These are phyloP conservation scores for Colletotrichum tropicicola DNA, from an alignment of 2,329 filamentous ascomycete genomes.

Conservation along the genomic window DNA sequence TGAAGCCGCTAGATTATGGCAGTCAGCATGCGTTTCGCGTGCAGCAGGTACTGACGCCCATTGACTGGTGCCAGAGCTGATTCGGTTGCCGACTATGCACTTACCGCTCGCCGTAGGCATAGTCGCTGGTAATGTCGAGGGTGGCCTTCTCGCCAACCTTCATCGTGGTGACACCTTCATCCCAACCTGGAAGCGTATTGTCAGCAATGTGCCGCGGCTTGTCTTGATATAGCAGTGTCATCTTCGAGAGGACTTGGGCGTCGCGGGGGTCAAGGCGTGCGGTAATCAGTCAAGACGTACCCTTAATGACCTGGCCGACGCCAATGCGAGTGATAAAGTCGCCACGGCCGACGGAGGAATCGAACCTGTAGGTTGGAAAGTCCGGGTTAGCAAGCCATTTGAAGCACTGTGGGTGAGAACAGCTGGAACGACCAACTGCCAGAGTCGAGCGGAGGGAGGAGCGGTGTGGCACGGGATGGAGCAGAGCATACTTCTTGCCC, in stretches of 20 bases:
- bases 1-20: constrained; percentile 70
- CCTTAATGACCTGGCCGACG: constrained; percentile 84
- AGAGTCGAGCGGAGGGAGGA: too few relatives aligned
- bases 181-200: too few relatives aligned
- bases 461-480: too few relatives aligned
- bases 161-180: constrained; percentile 87
- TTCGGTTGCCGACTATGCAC: constrained; percentile 33
- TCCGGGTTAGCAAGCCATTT: constrained; percentile 27
- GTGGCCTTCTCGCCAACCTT: constrained; percentile 89
- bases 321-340: constrained; percentile 85
- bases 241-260: too few relatives aligned
- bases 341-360: constrained; percentile 81
- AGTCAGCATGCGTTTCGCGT: neutral
- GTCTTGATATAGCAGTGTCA: too few relatives aligned
- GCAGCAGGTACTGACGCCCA: too few relatives aligned
- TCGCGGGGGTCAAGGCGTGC: too few relatives aligned
- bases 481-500: constrained; percentile 71
- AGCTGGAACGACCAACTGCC: too few relatives aligned
- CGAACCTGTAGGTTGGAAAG: constrained; percentile 73
- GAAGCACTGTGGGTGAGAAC: neutral
- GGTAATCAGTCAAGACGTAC: too few relatives aligned
- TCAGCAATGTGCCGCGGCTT: too few relatives aligned
- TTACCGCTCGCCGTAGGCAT: constrained; percentile 70
- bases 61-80: too few relatives aligned
- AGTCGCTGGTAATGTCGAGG: constrained; percentile 80